Evolutionary conservation across 2,329 filamentous ascomycete species (phyloP).

Genomic region (Paecilomyces fulvus): DNA sequence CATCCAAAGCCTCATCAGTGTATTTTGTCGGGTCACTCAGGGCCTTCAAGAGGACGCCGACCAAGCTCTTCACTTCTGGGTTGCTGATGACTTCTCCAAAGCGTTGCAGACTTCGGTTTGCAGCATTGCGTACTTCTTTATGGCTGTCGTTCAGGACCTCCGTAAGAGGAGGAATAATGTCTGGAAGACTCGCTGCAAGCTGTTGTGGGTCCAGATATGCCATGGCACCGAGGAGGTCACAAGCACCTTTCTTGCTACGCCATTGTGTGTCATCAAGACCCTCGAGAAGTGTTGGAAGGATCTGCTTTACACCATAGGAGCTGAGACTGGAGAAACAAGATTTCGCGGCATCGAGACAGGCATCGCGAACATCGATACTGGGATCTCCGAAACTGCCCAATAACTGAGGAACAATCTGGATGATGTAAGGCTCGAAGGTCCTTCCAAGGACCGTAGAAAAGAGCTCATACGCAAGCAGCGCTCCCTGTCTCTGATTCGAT

Average conservation of each 20-base stretch:
- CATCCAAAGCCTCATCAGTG: conserved; percentile 87
- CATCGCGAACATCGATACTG: conserved; percentile 82
- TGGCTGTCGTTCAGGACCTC: conserved; percentile 94
- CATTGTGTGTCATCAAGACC: conserved; percentile 93
- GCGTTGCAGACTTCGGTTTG: conserved; percentile 91
- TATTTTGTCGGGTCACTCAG: conserved; percentile 96
- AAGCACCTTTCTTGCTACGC: conserved; percentile 97
- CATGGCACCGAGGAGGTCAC: conserved; percentile 94
- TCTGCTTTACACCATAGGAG: conserved; percentile 91
- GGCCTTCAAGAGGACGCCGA: conserved; percentile 86
- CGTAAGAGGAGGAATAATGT: conserved; percentile 93
- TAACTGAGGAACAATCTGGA: conserved; percentile 87
- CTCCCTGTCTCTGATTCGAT: conserved; percentile 75
- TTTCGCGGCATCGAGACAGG: conserved; percentile 86
- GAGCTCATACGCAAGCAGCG: conserved; percentile 83
- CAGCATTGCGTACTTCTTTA: conserved; percentile 86
- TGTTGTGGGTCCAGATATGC: conserved; percentile 96
- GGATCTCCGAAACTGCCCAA: conserved; percentile 82
- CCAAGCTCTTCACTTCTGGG: conserved; percentile 88
- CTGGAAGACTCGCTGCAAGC: conserved; percentile 80
- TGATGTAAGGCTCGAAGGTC: conserved; percentile 91
- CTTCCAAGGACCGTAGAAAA: conserved; percentile 77
- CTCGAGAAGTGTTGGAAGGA: conserved; percentile 81
- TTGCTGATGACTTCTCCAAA: conserved; percentile 99
- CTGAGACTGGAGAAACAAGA: conserved; percentile 88